Conservation (phyloP, 331 rosid genomes). For the Cydonia oblonga region DNA sequence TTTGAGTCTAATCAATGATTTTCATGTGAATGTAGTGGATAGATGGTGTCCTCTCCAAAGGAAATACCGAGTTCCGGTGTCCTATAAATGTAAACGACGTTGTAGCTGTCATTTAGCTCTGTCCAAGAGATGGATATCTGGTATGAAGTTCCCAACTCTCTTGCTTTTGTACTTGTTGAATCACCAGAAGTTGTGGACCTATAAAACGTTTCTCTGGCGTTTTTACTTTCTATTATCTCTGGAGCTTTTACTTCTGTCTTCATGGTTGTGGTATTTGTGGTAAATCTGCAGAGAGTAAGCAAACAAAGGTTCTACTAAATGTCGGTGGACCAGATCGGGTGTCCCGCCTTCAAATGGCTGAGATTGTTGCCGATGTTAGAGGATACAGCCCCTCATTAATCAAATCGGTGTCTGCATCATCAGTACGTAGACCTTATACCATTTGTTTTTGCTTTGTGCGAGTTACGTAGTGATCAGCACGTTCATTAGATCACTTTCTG, state of each 20-base stretch:
- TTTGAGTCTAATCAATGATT: not conserved
- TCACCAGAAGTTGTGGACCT: not conserved
- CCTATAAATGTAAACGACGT: constrained; percentile 83
- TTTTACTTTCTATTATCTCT: not conserved
- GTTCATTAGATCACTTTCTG: not conserved
- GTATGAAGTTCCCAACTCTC: constrained; percentile 22
- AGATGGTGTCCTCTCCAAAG: constrained; percentile 59
- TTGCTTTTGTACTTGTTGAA: not conserved
- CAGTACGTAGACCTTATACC: constrained; percentile 32
- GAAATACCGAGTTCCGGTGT: constrained; percentile 68
- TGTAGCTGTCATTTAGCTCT: constrained; percentile 42
- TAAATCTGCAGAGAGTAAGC: constrained; percentile 42
- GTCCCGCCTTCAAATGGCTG: constrained; percentile 80
- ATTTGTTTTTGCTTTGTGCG: not conserved
- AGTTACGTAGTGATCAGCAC: not conserved
- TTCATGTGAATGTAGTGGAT: constrained; percentile 59
- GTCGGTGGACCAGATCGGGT: constrained; percentile 78
- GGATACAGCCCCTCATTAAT: constrained; percentile 51
- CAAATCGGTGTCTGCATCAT: constrained; percentile 60
- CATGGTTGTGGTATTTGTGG: constrained; percentile 12
- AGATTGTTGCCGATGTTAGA: constrained; percentile 62
- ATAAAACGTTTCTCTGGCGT: not conserved
- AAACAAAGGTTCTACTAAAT: constrained; percentile 56
- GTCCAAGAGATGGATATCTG: constrained; percentile 61
- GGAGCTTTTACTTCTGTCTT: constrained; percentile 11